phyloP scores from a whole-genome alignment of 352 stramenopile species.

The Pythium sp. region DNA sequence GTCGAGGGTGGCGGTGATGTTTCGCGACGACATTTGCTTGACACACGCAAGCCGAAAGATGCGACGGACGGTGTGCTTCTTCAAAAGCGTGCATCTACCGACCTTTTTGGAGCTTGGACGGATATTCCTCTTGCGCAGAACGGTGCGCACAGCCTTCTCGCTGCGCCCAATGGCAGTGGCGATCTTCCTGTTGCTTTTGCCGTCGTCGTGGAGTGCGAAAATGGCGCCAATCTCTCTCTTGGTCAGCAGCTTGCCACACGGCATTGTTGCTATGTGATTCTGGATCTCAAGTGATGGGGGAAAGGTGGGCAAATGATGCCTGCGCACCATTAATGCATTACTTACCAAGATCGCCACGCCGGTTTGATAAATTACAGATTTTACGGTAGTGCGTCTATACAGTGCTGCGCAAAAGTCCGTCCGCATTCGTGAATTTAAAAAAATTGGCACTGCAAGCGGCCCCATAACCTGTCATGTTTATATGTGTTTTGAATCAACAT shows the following conservation, averaged over 20 bases:
- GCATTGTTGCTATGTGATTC: not conserved
- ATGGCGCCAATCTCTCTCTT: not conserved
- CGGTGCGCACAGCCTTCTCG: not conserved
- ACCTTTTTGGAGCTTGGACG: not conserved
- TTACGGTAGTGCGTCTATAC: too few relatives aligned
- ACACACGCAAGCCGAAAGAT: slow-evolving; percentile 1
- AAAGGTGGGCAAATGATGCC: not conserved
- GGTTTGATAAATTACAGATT: too few relatives aligned
- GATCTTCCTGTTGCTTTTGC: slow-evolving; percentile 3
- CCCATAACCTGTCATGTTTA: too few relatives aligned
- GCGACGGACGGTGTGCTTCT: not conserved
- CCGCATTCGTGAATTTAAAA: too few relatives aligned
- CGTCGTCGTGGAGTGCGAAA: not conserved
- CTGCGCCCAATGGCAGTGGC: not conserved
- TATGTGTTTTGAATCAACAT: too few relatives aligned
- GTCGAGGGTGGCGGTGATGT: not conserved
- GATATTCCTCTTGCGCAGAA: not conserved
- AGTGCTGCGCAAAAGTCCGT: too few relatives aligned
- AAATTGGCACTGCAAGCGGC: too few relatives aligned
- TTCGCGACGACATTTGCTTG: not conserved
- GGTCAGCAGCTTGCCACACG: not conserved
- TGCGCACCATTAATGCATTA: not conserved
- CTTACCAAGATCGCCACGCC: not conserved
- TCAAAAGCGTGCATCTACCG: not conserved
- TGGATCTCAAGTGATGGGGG: not conserved